phyloP scores from a whole-genome alignment of 2,329 filamentous ascomycete species.

The Incumbomyces delicatus region DNA sequence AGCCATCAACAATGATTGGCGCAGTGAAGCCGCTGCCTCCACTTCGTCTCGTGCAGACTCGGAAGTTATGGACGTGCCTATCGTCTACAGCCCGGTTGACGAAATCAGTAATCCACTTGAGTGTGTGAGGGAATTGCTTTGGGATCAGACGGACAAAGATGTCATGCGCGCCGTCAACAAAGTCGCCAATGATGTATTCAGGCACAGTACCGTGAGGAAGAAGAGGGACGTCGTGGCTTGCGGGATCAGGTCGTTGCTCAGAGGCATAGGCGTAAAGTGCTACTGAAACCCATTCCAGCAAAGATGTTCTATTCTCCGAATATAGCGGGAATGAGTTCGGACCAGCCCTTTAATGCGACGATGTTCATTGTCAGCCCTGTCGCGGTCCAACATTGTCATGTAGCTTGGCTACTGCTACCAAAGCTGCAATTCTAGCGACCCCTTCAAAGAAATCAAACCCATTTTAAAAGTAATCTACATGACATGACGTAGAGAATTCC shows the following conservation, averaged over 20 bases:
- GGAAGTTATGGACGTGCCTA: conserved; percentile 30
- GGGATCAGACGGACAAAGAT: conserved; percentile 11
- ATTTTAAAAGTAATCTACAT: too few relatives aligned
- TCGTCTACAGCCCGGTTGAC: conserved; percentile 27
- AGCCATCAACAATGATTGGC: conserved; percentile 28
- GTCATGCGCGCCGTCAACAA: conserved; percentile 13
- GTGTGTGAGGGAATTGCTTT: conserved; percentile 22
- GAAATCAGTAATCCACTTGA: conserved; percentile 18
- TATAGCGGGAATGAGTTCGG: too few relatives aligned
- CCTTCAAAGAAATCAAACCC: too few relatives aligned
- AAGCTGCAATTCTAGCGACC: too few relatives aligned
- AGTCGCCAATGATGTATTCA: conserved; percentile 10
- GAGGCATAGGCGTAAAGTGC: conserved; percentile 14
- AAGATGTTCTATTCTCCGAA: too few relatives aligned
- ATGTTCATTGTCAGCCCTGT: too few relatives aligned
- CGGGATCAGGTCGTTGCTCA: conserved; percentile 16
- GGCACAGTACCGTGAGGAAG: conserved; percentile 12
- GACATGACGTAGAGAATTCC: too few relatives aligned
- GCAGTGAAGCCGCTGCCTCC: conserved; percentile 19
- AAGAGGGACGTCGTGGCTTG: conserved; percentile 15
- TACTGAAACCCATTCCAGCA: conserved; percentile 6
- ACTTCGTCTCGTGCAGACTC: neutral
- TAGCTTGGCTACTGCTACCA: too few relatives aligned
- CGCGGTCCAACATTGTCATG: too few relatives aligned
- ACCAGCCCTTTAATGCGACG: too few relatives aligned